Conservation (phyloP, 257 asterid genomes). For the Salvia rosmarinus region DNA sequence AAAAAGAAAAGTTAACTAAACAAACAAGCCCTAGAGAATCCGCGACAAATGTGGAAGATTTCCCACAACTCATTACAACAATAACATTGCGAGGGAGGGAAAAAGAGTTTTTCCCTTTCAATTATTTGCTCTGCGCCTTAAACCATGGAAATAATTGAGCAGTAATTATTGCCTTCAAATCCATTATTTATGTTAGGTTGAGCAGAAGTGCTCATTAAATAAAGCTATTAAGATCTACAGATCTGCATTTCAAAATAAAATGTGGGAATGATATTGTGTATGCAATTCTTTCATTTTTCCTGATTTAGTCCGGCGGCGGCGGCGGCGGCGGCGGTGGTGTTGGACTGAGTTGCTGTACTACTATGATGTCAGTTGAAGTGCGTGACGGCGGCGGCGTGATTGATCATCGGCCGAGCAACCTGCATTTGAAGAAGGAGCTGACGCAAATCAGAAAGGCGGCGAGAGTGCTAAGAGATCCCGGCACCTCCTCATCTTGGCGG, state of each 20-base stretch:
- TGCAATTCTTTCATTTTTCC: neutral
- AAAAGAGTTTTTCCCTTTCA: neutral
- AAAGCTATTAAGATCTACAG: conserved; percentile 22
- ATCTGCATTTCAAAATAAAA: neutral
- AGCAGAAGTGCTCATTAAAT: conserved; percentile 23
- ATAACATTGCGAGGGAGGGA: conserved; percentile 14
- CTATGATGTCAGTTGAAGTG: conserved; percentile 22
- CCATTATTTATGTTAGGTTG: conserved; percentile 31
- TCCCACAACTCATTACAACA: neutral
- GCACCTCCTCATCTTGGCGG: conserved; percentile 87
- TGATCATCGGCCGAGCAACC: conserved; percentile 70
- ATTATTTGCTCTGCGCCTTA: conserved; percentile 23
- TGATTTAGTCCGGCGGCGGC: conserved; percentile 32
- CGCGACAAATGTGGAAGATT: neutral
- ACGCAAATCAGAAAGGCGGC: conserved; percentile 94
- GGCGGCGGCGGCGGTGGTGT: conserved; percentile 32
- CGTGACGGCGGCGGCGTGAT: conserved; percentile 38
- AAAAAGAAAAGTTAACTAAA: neutral
- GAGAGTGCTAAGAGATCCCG: conserved; percentile 83
- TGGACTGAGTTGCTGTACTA: conserved; percentile 32
- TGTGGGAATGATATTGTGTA: neutral
- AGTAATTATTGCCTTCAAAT: conserved; percentile 28
- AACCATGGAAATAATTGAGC: conserved; percentile 23
- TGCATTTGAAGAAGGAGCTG: conserved; percentile 93
- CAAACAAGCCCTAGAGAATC: conserved; percentile 3